Evolutionary conservation across 257 asterid species (phyloP), one percentile per base, ranked within the genome.

Genomic region (Misopates orontium): DNA sequence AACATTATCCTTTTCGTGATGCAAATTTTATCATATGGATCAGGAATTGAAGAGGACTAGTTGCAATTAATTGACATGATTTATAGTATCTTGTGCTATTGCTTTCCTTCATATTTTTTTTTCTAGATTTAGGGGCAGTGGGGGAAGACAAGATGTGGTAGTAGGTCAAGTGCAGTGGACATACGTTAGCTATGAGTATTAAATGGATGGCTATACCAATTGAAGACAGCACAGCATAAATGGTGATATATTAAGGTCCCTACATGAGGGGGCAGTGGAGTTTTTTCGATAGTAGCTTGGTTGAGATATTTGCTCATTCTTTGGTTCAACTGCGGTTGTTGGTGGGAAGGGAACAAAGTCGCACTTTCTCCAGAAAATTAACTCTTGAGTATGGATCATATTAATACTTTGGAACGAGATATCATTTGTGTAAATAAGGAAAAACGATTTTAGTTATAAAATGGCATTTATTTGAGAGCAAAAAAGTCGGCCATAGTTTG

Each of bases 261-360:
- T 55, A 73, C 81, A 65, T 53, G 56, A 44, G 66, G 74, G 72
- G 58, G 70, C 82, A 59, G 21, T 36, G 10, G 10, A 36, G 36
- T 36, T 36, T 65, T 71, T 71, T 12, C 31, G 32, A 63, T 55
- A 24, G 41, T 71, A 54, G 8, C 60, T 62, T 71, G 32, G 62
- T n/a, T 39, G 47, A 61, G 20, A 63, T 68, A 57, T 55, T 8
- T 36, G 42, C 8, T 20, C 18, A 62, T 64, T 71, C 17, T 59
- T 57, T 57, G 60, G 25, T 70, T 72, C 64, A 47, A 72, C 49
- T 67, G 66, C 19, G 25, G 52, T 62, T 75, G 87, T 64, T 78
- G 82, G 77, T 75, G 76, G 85, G 71, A 71, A 77, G 84, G 84
- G 66, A 79, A 69, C 77, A 74, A 48, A 55, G 11, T 23, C 17